Conservation (phyloP, 768 basidiomycete species). For the Tylopilus sp. region DNA sequence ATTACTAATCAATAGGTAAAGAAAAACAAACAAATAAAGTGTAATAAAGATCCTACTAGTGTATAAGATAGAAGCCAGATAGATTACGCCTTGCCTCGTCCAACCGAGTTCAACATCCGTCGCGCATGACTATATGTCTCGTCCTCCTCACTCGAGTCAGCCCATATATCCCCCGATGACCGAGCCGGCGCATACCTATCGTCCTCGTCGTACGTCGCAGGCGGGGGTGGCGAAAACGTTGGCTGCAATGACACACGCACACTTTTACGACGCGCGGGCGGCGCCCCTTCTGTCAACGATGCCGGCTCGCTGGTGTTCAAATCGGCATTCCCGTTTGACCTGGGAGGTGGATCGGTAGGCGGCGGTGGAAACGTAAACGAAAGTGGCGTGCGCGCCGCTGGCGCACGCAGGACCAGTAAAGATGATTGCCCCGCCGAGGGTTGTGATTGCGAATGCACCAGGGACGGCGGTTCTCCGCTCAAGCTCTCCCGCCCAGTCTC, state of each 20-base stretch:
- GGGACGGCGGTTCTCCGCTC: slow-evolving; percentile 21
- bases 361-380: slow-evolving; percentile 17
- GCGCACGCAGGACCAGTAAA: background rate
- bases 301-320: background rate
- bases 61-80: background rate
- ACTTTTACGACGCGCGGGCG: slow-evolving; percentile 51
- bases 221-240: slow-evolving; percentile 71
- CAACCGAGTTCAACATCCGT: slow-evolving; percentile 45
- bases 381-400: background rate
- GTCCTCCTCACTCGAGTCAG: slow-evolving; percentile 75
- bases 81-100: slow-evolving; percentile 25
- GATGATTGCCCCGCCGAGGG: background rate
- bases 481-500: slow-evolving; percentile 61
- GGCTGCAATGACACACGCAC: slow-evolving; percentile 77
- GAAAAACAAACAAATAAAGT: background rate
- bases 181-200: slow-evolving; percentile 10
- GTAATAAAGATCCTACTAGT: background rate
- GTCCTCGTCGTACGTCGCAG: slow-evolving; percentile 54
- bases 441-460: background rate
- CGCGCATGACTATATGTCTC: slow-evolving; percentile 61
- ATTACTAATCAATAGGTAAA: slow-evolving; percentile 11
- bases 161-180: slow-evolving; percentile 49
- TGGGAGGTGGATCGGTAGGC: slow-evolving; percentile 7
- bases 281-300: slow-evolving; percentile 18
- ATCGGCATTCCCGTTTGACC: background rate